These are phyloP conservation scores for Camellia japonica DNA, from an alignment of 148 eudicot species.

Conservation along the genomic window DNA sequence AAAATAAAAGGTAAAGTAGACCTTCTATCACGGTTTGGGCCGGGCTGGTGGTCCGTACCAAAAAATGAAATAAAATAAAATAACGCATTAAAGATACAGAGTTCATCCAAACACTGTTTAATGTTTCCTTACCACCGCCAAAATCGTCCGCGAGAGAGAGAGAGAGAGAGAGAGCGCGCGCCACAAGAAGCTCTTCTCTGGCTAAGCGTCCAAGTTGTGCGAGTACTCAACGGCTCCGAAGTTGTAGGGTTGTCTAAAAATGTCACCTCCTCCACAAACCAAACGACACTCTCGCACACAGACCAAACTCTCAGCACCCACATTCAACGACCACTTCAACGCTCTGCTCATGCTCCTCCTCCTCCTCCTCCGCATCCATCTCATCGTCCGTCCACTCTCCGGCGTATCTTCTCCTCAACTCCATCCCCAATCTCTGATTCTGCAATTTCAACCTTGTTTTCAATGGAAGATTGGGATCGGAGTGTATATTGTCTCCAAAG, in stretches of 20 bases:
- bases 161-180: slow-evolving; percentile 23
- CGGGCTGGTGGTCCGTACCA: too few relatives aligned
- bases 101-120: too few relatives aligned
- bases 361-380: neutral
- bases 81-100: too few relatives aligned
- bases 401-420: slow-evolving; percentile 1
- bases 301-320: neutral
- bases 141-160: slow-evolving; percentile 7
- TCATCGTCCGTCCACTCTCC: slow-evolving; percentile 5
- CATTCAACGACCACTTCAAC: slow-evolving; percentile 1
- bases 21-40: too few relatives aligned
- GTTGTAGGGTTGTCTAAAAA: slow-evolving; percentile 22
- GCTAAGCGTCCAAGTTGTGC: slow-evolving; percentile 21
- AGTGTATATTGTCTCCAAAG: neutral
- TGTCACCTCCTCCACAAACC: slow-evolving; percentile 10
- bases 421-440: neutral
- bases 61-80: too few relatives aligned
- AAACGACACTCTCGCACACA: slow-evolving; percentile 1
- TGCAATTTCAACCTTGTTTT: neutral
- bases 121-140: too few relatives aligned
- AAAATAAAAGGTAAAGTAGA: too few relatives aligned
- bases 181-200: slow-evolving; percentile 30
- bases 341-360: too few relatives aligned
- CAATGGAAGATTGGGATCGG: neutral
- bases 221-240: slow-evolving; percentile 34